Conservation (phyloP, 2,329 filamentous ascomycete genomes). For the Colletotrichum sp. region DNA sequence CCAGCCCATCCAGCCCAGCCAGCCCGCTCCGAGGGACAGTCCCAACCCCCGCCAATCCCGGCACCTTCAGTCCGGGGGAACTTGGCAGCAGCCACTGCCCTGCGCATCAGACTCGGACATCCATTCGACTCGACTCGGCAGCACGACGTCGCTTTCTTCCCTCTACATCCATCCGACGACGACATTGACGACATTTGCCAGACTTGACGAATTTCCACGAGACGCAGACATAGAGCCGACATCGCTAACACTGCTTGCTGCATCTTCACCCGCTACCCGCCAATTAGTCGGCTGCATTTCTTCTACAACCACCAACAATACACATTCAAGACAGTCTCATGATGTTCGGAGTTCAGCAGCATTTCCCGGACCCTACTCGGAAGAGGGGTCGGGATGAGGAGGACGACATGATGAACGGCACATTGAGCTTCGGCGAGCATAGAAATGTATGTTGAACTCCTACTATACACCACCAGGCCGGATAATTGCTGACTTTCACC, state of each 20-base stretch:
- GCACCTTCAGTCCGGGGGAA: constrained; percentile 20
- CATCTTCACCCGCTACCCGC: not conserved
- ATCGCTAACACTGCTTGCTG: not conserved
- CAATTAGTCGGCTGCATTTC: not conserved
- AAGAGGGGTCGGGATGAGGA: constrained; percentile 42
- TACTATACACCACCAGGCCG: not conserved
- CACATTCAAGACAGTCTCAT: not conserved
- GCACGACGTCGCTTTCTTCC: not conserved
- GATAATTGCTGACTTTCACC: not conserved
- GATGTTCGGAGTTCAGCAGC: constrained; percentile 6
- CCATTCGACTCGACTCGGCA: not conserved
- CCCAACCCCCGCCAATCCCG: constrained; percentile 21
- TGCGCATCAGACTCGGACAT: not conserved
- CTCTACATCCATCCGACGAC: not conserved
- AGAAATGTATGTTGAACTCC: constrained; percentile 45
- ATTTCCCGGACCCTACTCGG: not conserved
- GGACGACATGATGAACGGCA: constrained; percentile 39
- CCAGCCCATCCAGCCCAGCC: not conserved
- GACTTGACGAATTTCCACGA: not conserved
- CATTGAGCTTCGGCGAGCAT: constrained; percentile 53
- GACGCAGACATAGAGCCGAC: not conserved
- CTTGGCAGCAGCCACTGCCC: constrained; percentile 4
- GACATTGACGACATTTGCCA: not conserved
- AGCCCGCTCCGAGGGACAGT: not conserved
- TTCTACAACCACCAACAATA: not conserved